Conservation (phyloP, 2,329 filamentous ascomycete species). For the Nigrograna mackinnonii region DNA sequence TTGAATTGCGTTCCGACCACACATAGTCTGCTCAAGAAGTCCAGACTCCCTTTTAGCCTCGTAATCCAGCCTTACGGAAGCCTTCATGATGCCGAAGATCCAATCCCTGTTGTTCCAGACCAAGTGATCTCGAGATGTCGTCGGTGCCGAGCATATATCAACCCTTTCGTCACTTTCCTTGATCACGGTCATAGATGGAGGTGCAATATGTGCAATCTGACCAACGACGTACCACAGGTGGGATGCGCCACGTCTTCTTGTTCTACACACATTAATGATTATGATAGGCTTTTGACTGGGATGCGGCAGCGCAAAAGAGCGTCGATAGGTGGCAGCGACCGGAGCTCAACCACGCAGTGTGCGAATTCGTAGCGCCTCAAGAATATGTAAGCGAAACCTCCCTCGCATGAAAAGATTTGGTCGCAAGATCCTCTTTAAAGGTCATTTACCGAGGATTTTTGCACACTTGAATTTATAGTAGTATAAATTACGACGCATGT, state of each 20-base stretch:
- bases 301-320: conserved; percentile 61
- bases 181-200: conserved; percentile 98
- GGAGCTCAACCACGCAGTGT: conserved; percentile 83
- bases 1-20: conserved; percentile 93
- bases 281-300: conserved; percentile 86
- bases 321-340: conserved; percentile 2
- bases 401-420: conserved; percentile 23
- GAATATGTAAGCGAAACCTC: conserved; percentile 89
- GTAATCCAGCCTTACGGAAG: conserved; percentile 95
- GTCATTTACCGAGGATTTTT: too few species aligned
- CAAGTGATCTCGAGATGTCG: conserved; percentile 97
- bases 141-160: conserved; percentile 95
- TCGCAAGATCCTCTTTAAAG: too few species aligned
- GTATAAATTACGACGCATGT: too few species aligned
- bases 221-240: conserved; percentile 92
- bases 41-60: conserved; percentile 70
- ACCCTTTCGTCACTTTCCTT: conserved; percentile 93
- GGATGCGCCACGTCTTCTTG: not conserved
- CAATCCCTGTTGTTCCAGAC: conserved; percentile 89
- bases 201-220: conserved; percentile 99
- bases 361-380: conserved; percentile 96
- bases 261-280: conserved; percentile 4
- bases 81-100: conserved; percentile 90
- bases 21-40: conserved; percentile 92
- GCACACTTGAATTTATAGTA: too few species aligned